Evolutionary conservation across 2,329 filamentous ascomycete genomes (phyloP).

Genomic region (Leptographium radiaticola): DNA sequence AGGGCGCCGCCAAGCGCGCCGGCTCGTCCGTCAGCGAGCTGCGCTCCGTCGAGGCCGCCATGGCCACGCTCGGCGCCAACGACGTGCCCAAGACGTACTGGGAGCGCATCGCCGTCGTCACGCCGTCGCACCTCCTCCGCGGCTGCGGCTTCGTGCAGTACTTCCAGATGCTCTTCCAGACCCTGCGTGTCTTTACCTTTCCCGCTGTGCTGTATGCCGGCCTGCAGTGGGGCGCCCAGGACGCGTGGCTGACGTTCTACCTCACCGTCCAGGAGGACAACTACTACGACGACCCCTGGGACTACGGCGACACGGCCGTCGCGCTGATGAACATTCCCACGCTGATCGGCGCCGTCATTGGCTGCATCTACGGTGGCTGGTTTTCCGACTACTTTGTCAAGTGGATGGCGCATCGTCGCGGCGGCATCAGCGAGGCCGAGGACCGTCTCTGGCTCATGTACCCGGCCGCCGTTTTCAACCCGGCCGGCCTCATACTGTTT

Average conservation of each 20-base stretch:
- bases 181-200: constrained; percentile 2
- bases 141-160: constrained; percentile 4
- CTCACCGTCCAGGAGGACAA: constrained; percentile 3
- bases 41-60: background rate
- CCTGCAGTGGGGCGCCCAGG: constrained; percentile 4
- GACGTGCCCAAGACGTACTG: constrained; percentile 4
- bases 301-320: constrained; percentile 4
- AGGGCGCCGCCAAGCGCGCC: no score
- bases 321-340: constrained; percentile 5
- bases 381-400: constrained; percentile 1
- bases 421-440: constrained; percentile 3
- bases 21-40: background rate
- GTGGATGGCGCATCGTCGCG: constrained; percentile 1
- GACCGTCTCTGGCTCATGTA: constrained; percentile 4
- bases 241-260: constrained; percentile 5
- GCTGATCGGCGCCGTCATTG: constrained; percentile 3
- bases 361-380: constrained; percentile 2
- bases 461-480: background rate
- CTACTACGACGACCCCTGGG: constrained; percentile 4
- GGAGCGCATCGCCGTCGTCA: constrained; percentile 3
- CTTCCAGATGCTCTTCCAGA: constrained; percentile 3
- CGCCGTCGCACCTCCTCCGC: constrained; percentile 2
- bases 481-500: constrained; percentile 2
- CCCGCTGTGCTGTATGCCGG: constrained; percentile 2
- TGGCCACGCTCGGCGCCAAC: background rate